Evolutionary conservation across 2,329 filamentous ascomycete genomes (phyloP).

Genomic region (Hymenoscyphus repandus): DNA sequence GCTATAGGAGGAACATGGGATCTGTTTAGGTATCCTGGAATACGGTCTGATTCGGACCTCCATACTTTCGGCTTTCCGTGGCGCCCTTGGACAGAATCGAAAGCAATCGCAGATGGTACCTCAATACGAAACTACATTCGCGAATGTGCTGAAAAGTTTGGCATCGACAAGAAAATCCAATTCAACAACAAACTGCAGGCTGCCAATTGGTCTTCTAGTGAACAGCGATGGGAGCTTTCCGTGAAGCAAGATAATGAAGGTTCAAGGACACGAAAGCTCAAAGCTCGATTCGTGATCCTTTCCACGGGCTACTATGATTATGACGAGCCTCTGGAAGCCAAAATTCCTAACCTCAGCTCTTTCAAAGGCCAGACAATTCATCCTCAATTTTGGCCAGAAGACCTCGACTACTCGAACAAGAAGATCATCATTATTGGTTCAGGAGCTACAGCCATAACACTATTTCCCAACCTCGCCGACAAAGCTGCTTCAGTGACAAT

Average conservation of each 20-base stretch:
- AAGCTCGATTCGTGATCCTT: conserved; percentile 47
- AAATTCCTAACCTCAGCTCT: conserved; percentile 52
- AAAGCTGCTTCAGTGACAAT: conserved; percentile 66
- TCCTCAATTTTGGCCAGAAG: conserved; percentile 68
- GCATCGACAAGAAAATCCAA: conserved; percentile 51
- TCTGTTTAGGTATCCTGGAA: conserved; percentile 70
- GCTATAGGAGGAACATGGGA: conserved; percentile 74
- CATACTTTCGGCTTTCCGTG: conserved; percentile 63
- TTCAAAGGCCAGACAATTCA: conserved; percentile 59
- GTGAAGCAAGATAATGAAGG: conserved; percentile 34
- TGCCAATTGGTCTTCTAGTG: conserved; percentile 49
- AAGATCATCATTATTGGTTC: conserved; percentile 39
- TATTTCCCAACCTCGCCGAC: conserved; percentile 64
- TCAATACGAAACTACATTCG: conserved; percentile 51
- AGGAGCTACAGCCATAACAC: conserved; percentile 74
- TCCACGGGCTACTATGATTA: conserved; percentile 63
- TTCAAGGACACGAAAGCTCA: conserved; percentile 26
- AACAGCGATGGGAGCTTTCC: conserved; percentile 48
- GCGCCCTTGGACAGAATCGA: conserved; percentile 57
- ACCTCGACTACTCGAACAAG: conserved; percentile 60
- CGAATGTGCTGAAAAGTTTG: conserved; percentile 43
- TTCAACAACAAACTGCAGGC: conserved; percentile 44
- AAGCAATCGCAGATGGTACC: conserved; percentile 45
- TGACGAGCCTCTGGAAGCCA: conserved; percentile 43
- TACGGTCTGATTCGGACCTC: conserved; percentile 58